Evolutionary conservation across 805 yeast species (phyloP), one percentile per base, ranked within the genome.

Genomic region (Candida anglica): DNA sequence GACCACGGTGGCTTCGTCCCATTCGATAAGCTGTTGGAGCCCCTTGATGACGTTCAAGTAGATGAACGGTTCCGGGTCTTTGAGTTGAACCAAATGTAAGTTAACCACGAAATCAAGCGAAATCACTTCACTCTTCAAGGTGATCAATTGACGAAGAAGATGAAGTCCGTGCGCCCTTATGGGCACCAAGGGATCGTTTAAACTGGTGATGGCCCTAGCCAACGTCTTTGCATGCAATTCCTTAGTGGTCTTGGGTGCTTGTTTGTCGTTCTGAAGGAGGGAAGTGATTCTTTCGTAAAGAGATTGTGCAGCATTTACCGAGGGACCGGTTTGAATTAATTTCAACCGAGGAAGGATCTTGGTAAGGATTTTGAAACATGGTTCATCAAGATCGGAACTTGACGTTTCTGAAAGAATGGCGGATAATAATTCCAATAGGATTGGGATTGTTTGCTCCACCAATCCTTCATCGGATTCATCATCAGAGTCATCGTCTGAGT

Each of bases 11-110:
- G 42, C 34, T 16, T 64, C 63, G 34, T 71, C 69, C 37, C 53
- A 50, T 23, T 63, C 75, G n/a, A 83, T 53, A 25, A 88, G 54
- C 11, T 73, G 66, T 28, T 78, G 81, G 17, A 93, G 57, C 0
- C 93, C 89, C 48, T 84, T 86, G 41, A 93, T 85, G 1, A 82
- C 83, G 49, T 86, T 91, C 35, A 93, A 54, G 52, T 86, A 93
- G 11, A 93, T 76, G 53, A 79, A 91, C 0, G 98, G 95, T 39
- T 91, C 98, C 0, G 77, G 69, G 44, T 87, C 94, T 30, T 72
- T 71, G 27, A 93, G 57, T 43, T 82, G 86, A 2, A 68, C 59
- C 13, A 84, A 48, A 50, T 84, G 86, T 10, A 86, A 56, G 13
- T 74, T 67, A 19, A 86, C 56, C 0, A 75, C 91, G 34, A 74